Conservation (phyloP, 768 basidiomycete genomes). For the Tricholoma bakamatsutake region DNA sequence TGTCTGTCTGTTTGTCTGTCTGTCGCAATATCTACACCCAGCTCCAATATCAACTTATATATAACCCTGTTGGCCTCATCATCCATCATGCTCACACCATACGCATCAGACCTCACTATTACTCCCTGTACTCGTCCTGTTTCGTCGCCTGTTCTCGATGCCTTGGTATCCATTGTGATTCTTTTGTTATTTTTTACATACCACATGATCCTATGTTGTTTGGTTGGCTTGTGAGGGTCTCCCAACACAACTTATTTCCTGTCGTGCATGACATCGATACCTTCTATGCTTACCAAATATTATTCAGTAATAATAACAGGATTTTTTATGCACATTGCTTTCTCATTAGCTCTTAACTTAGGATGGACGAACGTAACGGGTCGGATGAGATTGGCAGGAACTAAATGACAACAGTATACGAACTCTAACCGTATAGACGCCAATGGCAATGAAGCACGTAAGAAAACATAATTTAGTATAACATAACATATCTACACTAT, state of each 20-base stretch:
- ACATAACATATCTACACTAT: slow-evolving; percentile 25
- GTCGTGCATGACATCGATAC: slow-evolving; percentile 21
- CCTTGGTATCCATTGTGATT: slow-evolving; percentile 10
- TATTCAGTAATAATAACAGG: slow-evolving; percentile 1
- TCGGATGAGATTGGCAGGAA: slow-evolving; percentile 1
- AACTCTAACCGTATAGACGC: neutral
- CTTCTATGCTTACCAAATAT: slow-evolving; percentile 4
- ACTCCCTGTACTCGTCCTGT: slow-evolving; percentile 11
- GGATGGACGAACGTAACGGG: too few species aligned
- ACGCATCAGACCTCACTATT: slow-evolving; percentile 12
- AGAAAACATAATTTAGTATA: slow-evolving; percentile 6
- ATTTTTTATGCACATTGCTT: neutral
- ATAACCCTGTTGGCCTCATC: slow-evolving; percentile 7
- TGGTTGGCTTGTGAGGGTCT: slow-evolving; percentile 14
- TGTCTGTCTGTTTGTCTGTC: slow-evolving; percentile 6
- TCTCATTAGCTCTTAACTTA: too few species aligned
- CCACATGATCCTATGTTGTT: slow-evolving; percentile 14
- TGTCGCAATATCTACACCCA: slow-evolving; percentile 21
- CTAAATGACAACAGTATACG: neutral
- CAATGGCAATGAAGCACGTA: slow-evolving; percentile 5
- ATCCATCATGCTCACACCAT: slow-evolving; percentile 9
- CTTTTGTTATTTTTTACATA: slow-evolving; percentile 13
- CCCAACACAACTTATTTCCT: slow-evolving; percentile 16
- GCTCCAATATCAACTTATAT: slow-evolving; percentile 12
- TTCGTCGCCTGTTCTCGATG: slow-evolving; percentile 12